phyloP scores from a whole-genome alignment of 805 yeast species.

The Maudiozyma serrabonitensis region DNA sequence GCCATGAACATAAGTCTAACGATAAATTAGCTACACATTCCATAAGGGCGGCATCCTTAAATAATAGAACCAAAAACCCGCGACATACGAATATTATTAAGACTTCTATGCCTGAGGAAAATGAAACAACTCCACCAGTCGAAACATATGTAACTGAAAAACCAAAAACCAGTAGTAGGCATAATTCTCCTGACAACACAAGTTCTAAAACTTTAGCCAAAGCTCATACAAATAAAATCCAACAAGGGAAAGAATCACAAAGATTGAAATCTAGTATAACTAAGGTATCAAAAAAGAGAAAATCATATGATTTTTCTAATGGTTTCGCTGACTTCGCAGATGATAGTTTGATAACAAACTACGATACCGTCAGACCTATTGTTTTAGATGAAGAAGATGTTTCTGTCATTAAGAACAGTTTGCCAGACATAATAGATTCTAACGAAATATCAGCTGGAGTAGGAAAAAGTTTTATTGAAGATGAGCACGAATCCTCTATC shows the following conservation, averaged over 20 bases:
- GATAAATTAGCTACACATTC: constrained; percentile 1
- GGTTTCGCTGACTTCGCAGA: neutral
- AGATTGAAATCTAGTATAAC: too few relatives aligned
- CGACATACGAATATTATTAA: constrained; percentile 11
- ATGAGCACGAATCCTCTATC: neutral
- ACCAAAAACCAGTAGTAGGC: neutral
- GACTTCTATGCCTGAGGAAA: constrained; percentile 18
- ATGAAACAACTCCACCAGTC: neutral
- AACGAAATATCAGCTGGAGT: neutral
- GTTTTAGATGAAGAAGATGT: neutral
- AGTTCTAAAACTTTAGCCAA: neutral
- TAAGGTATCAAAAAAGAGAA: neutral
- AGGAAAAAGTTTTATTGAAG: neutral
- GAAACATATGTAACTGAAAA: neutral
- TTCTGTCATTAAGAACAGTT: neutral
- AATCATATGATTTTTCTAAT: neutral
- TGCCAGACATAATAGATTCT: neutral
- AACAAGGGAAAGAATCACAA: too few relatives aligned
- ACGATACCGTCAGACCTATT: neutral
- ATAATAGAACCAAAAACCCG: neutral
- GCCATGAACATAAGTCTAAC: neutral
- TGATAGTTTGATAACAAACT: neutral
- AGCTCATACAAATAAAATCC: too few relatives aligned
- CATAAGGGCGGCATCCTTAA: neutral
- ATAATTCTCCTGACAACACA: neutral